Base-by-base conservation (phyloP, 768 basidiomycete species). In the Russula sp. region DNA sequence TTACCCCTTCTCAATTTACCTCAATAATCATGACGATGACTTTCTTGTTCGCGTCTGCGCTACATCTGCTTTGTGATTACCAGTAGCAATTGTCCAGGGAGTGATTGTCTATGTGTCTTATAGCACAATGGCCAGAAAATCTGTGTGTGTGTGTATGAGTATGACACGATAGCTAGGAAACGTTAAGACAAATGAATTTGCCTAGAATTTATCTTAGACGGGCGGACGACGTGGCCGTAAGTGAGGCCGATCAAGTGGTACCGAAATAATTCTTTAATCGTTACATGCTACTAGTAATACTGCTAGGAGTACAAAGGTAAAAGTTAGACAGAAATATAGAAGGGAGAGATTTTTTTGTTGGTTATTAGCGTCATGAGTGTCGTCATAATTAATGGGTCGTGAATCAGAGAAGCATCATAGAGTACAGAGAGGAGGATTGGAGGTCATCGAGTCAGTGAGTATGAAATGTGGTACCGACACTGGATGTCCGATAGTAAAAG, bases 241-340 rank as follows among this genome's bases (percentile, higher is more conserved):
- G n/a, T n/a, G n/a, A n/a, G n/a, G n/a, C n/a, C n/a, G n/a, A n/a
- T n/a, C n/a, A n/a, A n/a, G n/a, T n/a, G n/a, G n/a, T n/a, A n/a
- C n/a, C n/a, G n/a, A n/a, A n/a, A n/a, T n/a, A n/a, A n/a, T n/a
- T n/a, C n/a, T n/a, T n/a, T 36, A 59, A 50, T 32, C 24, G 9
- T 49, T 50, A 59, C 48, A 59, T 38, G 24, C 10, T 50, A 50
- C 32, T 50, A 26, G 3, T 59, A 38, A 50, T 14, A 38, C 34
- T 48, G n/a, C 18, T 57, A 28, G 30, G 9, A 32, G 44, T 57
- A 59, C 58, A 49, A 58, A 49, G 22, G 40, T 22, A 13, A 24
- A 22, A 16, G 16, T 5, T 2, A 16, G 11, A 13, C 2, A 18
- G 18, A 38, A 20, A 38, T 2, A 20, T 8, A 20, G 5, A 36